These are phyloP conservation scores for Penicillium sp. DNA, from an alignment of 2,329 filamentous ascomycete genomes.

Conservation along the genomic window DNA sequence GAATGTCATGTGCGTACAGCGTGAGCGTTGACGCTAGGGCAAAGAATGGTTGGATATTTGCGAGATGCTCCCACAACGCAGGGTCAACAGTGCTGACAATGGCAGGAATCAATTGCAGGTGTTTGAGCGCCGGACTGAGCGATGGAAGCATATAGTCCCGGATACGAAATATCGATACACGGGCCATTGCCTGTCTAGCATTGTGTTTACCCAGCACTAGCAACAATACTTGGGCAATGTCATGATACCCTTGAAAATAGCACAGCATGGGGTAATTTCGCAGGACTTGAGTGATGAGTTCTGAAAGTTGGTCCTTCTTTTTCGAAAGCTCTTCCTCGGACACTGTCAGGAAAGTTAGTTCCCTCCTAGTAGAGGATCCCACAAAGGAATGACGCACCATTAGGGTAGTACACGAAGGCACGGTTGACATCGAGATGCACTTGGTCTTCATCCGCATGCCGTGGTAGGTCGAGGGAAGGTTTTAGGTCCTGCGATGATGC, in stretches of 20 bases:
- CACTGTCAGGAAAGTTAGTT: slow-evolving; percentile 45
- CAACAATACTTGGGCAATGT: slow-evolving; percentile 93
- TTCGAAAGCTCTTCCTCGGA: slow-evolving; percentile 61
- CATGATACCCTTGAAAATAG: slow-evolving; percentile 98
- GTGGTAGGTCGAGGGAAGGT: slow-evolving; percentile 58
- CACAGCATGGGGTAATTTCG: slow-evolving; percentile 75
- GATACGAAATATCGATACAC: slow-evolving; percentile 84
- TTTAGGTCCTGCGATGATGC: slow-evolving; percentile 14
- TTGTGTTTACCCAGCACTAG: slow-evolving; percentile 66
- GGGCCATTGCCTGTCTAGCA: slow-evolving; percentile 61
- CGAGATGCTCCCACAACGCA: slow-evolving; percentile 66
- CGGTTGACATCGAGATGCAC: slow-evolving; percentile 87
- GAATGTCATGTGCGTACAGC: slow-evolving; percentile 93
- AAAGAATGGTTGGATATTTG: slow-evolving; percentile 77
- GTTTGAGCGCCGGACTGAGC: slow-evolving; percentile 70
- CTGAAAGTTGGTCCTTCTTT: slow-evolving; percentile 70
- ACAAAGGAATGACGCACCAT: slow-evolving; percentile 49
- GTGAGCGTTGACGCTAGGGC: slow-evolving; percentile 90
- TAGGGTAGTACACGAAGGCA: slow-evolving; percentile 95
- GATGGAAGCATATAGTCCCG: slow-evolving; percentile 96
- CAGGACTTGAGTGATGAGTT: slow-evolving; percentile 73
- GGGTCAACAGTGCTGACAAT: slow-evolving; percentile 70
- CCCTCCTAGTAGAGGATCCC: neutral
- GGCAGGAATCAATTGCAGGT: slow-evolving; percentile 80
- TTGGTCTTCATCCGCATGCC: slow-evolving; percentile 84